phyloP scores from a whole-genome alignment of 2,329 filamentous ascomycete genomes.

The Sporothrix phasma region DNA sequence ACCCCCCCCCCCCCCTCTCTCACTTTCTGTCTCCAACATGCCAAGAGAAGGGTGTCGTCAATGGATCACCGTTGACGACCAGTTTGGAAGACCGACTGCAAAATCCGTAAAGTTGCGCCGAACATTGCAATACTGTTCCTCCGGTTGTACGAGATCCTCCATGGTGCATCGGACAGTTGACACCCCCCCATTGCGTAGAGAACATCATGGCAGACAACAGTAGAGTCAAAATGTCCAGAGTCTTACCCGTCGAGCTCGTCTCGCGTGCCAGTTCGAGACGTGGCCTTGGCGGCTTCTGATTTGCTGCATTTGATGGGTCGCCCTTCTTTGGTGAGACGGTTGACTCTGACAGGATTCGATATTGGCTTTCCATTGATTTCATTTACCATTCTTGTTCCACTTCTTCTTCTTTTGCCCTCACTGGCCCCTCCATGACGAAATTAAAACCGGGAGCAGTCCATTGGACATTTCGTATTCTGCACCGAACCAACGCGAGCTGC shows the following conservation, averaged over 20 bases:
- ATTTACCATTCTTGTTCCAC: no score
- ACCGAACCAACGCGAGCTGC: neutral
- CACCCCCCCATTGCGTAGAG: neutral
- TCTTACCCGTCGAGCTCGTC: neutral
- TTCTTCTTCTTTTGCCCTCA: neutral
- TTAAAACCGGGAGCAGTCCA: neutral
- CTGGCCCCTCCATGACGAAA: neutral
- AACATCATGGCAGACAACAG: neutral
- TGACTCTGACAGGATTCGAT: neutral
- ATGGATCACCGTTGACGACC: neutral
- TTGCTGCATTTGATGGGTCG: neutral
- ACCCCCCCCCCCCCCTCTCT: neutral
- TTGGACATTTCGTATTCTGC: neutral
- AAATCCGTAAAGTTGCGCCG: no score
- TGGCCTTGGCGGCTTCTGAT: neutral
- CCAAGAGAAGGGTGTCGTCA: neutral
- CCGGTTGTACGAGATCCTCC: neutral
- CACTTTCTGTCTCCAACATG: neutral
- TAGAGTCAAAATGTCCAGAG: neutral
- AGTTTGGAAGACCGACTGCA: neutral
- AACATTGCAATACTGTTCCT: no score
- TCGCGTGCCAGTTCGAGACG: neutral
- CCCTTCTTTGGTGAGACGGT: neutral
- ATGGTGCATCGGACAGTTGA: neutral
- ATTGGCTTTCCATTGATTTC: neutral